phyloP scores from a whole-genome alignment of 345 rosid species.

The Heritiera littoralis region DNA sequence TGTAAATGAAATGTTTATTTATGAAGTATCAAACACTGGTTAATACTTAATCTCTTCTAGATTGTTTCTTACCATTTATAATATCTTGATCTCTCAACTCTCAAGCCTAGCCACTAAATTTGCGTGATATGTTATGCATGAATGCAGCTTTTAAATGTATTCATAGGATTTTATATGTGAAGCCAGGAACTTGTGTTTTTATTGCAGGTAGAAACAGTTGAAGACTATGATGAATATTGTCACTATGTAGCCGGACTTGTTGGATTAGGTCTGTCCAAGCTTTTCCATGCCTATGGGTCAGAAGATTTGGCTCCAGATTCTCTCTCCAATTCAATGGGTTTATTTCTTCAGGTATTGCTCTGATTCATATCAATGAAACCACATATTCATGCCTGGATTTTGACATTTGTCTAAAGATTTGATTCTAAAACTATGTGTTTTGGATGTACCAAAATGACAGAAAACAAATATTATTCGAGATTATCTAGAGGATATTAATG shows the following conservation, averaged over 20 bases:
- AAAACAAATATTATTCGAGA: constrained; percentile 97
- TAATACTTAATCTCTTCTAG: not conserved
- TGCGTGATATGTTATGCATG: not conserved
- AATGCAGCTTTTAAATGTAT: not conserved
- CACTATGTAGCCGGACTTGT: constrained; percentile 98
- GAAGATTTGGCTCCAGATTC: constrained; percentile 77
- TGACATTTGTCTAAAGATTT: constrained; percentile 17
- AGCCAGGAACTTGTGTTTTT: constrained; percentile 8
- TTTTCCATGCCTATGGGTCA: constrained; percentile 74
- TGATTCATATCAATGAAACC: constrained; percentile 9
- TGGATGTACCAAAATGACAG: constrained; percentile 42
- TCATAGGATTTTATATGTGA: not conserved
- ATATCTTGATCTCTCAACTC: not conserved
- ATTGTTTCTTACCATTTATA: not conserved
- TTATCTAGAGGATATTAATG: constrained; percentile 95
- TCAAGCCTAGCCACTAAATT: not conserved
- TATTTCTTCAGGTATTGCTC: constrained; percentile 85
- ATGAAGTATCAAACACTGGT: not conserved
- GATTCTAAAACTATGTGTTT: constrained; percentile 16
- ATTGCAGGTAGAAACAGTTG: constrained; percentile 82
- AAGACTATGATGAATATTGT: constrained; percentile 95
- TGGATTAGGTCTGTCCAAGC: constrained; percentile 93
- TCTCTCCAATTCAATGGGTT: constrained; percentile 93
- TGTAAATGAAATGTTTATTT: not conserved
- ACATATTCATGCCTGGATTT: constrained; percentile 4